phyloP scores from a whole-genome alignment of 306 rosid genomes.

The Quercus bicolor region DNA sequence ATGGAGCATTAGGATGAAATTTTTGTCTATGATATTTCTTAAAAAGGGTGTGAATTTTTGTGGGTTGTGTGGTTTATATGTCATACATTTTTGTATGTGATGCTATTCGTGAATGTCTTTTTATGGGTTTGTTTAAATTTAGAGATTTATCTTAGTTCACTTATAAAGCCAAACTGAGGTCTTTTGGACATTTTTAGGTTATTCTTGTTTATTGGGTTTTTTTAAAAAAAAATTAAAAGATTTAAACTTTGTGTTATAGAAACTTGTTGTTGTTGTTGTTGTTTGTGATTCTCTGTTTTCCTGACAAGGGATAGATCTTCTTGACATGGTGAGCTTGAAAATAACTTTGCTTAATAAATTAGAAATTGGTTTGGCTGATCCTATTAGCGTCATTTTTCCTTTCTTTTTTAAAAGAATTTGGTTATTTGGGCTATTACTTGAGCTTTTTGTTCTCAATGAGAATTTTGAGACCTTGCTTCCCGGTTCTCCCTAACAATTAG shows the following conservation, averaged over 20 bases:
- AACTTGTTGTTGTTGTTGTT: not conserved
- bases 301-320: not conserved
- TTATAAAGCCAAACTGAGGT: not conserved
- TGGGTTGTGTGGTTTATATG: not conserved
- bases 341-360: not conserved
- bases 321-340: not conserved
- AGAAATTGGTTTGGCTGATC: not conserved
- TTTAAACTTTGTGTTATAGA: not conserved
- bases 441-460: not conserved
- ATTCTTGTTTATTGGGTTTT: not conserved
- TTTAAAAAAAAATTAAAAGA: not conserved
- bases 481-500: not conserved
- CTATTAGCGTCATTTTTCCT: not conserved
- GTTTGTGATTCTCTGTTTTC: not conserved
- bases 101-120: not conserved
- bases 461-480: not conserved
- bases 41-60: not conserved
- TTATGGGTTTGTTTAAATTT: not conserved
- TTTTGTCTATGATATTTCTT: not conserved
- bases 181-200: not conserved
- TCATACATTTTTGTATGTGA: not conserved
- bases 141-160: not conserved
- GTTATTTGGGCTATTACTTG: not conserved
- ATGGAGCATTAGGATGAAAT: not conserved
- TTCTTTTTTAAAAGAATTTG: not conserved